These are phyloP conservation scores for Fraxinus albicans DNA, from an alignment of 305 asterid species.

Conservation along the genomic window DNA sequence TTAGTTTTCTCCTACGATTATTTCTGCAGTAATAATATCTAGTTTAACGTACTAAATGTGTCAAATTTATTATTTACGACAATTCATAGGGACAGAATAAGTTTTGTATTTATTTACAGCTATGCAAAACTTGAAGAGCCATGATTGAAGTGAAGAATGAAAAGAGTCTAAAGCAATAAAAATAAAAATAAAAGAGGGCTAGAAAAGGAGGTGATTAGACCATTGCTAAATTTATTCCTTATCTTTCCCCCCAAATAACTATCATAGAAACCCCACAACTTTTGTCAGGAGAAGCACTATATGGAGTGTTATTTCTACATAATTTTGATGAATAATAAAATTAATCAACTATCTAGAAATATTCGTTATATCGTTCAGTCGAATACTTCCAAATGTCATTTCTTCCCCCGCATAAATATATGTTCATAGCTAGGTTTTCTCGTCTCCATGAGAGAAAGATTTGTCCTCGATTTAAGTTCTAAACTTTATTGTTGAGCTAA, in stretches of 20 bases:
- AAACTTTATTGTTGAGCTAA: neutral
- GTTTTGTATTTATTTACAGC: slow-evolving; percentile 44
- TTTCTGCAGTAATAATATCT: neutral
- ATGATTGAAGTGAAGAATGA: slow-evolving; percentile 45
- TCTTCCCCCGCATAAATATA: neutral
- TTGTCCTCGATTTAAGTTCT: neutral
- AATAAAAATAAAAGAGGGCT: slow-evolving; percentile 9
- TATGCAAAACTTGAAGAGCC: slow-evolving; percentile 35
- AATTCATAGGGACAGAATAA: slow-evolving; percentile 27
- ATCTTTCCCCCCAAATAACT: slow-evolving; percentile 19
- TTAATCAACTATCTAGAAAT: slow-evolving; percentile 3
- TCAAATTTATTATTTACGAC: neutral
- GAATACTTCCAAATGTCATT: neutral
- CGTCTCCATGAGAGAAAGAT: neutral
- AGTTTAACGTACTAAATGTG: neutral
- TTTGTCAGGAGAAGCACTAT: slow-evolving; percentile 16
- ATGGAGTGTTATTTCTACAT: neutral
- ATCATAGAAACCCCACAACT: slow-evolving; percentile 29
- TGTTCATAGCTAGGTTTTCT: neutral
- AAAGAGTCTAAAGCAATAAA: slow-evolving; percentile 10
- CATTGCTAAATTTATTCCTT: slow-evolving; percentile 29
- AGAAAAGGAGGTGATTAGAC: slow-evolving; percentile 33
- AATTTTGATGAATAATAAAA: neutral
- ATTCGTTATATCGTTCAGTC: neutral
- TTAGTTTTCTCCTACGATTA: neutral